Conservation (phyloP, 176 grass and related monocot species). For the Stipa capillata region DNA sequence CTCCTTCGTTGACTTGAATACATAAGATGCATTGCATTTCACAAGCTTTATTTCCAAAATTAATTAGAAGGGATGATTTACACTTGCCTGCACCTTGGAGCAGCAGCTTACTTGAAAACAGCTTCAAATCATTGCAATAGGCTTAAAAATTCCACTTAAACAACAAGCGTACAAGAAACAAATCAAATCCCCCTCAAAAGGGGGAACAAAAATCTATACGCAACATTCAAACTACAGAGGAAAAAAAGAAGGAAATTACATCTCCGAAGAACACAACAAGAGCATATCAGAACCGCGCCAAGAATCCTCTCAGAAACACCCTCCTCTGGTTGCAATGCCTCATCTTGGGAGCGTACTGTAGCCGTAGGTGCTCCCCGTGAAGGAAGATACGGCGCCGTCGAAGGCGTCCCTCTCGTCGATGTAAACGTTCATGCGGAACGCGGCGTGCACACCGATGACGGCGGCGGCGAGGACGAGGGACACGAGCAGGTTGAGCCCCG, state of each 20-base stretch:
- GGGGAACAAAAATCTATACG: neutral
- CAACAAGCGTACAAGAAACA: neutral
- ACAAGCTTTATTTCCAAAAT: neutral
- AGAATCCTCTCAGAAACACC: neutral
- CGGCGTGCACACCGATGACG: conserved; percentile 59
- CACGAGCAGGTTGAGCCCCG: conserved; percentile 81
- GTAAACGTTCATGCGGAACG: conserved; percentile 59
- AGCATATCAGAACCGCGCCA: neutral
- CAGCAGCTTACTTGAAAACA: neutral
- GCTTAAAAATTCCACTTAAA: neutral
- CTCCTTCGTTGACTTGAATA: neutral
- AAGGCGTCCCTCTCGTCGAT: conserved; percentile 67
- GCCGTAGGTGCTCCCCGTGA: conserved; percentile 33
- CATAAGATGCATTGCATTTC: neutral
- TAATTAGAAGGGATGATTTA: neutral
- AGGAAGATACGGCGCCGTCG: conserved; percentile 44
- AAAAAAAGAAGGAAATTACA: neutral
- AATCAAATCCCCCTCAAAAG: neutral
- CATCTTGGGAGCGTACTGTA: conserved; percentile 37
- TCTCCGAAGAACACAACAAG: conserved; percentile 4
- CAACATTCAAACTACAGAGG: neutral
- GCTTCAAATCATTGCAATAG: neutral
- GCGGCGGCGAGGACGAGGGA: conserved; percentile 39
- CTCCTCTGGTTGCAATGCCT: neutral
- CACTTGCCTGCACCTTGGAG: neutral